Evolutionary conservation across 495 filamentous ascomycete genomes (phyloP), one percentile per base, ranked within the genome.

Genomic region (Hypoxylon fragiforme): DNA sequence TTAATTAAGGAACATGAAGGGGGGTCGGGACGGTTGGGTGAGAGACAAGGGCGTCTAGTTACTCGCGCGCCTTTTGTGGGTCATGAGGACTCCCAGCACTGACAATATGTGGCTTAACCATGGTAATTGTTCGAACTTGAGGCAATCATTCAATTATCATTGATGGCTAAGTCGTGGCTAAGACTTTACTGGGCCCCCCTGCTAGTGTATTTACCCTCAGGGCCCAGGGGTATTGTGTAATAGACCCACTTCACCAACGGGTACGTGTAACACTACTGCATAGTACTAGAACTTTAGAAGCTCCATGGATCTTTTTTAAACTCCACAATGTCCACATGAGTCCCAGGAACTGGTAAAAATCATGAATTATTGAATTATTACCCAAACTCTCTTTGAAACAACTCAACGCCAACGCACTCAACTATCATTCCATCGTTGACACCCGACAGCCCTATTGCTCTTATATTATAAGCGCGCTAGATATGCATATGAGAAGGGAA

Each of bases 121-220:
- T 58, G 54, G 54, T 48, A n/a, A n/a, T n/a, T n/a, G n/a, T n/a
- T n/a, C n/a, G n/a, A n/a, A n/a, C n/a, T n/a, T n/a, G n/a, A n/a
- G n/a, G n/a, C n/a, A n/a, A n/a, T n/a, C n/a, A n/a, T n/a, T n/a
- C n/a, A n/a, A n/a, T n/a, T n/a, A n/a, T 58, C 8, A 45, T 50
- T 50, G 9, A 55, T 28, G 53, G 53, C 53, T 37, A 44, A 57
- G 52, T 56, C 43, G 52, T 56, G 58, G 58, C 58, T 62, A 36
- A 39, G n/a, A n/a, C n/a, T n/a, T n/a, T n/a, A n/a, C n/a, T n/a
- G n/a, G n/a, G n/a, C n/a, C n/a, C n/a, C n/a, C n/a, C n/a, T n/a
- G n/a, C n/a, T n/a, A n/a, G n/a, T n/a, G n/a, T n/a, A n/a, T 28
- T 9, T 9, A 28, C 24, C 24, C 9, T 4, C 24, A 28, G 24